Percentiles rank a stretch among this genome's conserved stretches.
Conservation (phyloP, 805 yeast genomes). For the Pichia sporocuriosa region DNA sequence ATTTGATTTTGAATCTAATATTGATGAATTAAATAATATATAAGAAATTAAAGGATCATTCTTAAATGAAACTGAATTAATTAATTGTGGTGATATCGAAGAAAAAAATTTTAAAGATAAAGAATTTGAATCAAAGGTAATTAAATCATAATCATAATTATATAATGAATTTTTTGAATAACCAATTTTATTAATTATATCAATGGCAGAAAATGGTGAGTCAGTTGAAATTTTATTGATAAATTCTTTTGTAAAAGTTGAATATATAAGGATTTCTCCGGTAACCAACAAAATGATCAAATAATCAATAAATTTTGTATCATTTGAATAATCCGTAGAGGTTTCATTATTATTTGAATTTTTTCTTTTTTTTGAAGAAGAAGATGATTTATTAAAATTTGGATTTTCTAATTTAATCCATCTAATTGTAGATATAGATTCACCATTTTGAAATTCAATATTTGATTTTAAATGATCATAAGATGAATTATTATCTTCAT, state of each 20-base stretch:
- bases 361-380: slow-evolving; percentile 24
- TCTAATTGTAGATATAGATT: slow-evolving; percentile 29
- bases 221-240: slow-evolving; percentile 32
- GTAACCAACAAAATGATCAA: slow-evolving; percentile 22
- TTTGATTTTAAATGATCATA: slow-evolving; percentile 24
- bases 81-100: slow-evolving; percentile 20
- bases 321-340: neutral
- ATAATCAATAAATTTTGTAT: slow-evolving; percentile 10
- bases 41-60: slow-evolving; percentile 13
- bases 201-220: slow-evolving; percentile 22
- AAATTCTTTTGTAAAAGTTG: slow-evolving; percentile 37
- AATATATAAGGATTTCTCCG: slow-evolving; percentile 37
- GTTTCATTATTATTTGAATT: neutral
- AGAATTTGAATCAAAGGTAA: slow-evolving; percentile 26
- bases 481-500: too few relatives aligned
- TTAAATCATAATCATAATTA: slow-evolving; percentile 18
- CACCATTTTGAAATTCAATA: slow-evolving; percentile 37
- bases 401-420: slow-evolving; percentile 29
- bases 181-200: slow-evolving; percentile 15
- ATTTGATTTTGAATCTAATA: neutral
- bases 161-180: neutral
- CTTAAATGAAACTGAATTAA: slow-evolving; percentile 12
- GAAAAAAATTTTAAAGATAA: slow-evolving; percentile 22
- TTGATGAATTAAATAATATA: slow-evolving; percentile 1
- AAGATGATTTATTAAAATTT: slow-evolving; percentile 7